Evolutionary conservation across 1,284 basidiomycete species (phyloP), one percentile per base, ranked within the genome.

Genomic region (Porodaedalea pini): DNA sequence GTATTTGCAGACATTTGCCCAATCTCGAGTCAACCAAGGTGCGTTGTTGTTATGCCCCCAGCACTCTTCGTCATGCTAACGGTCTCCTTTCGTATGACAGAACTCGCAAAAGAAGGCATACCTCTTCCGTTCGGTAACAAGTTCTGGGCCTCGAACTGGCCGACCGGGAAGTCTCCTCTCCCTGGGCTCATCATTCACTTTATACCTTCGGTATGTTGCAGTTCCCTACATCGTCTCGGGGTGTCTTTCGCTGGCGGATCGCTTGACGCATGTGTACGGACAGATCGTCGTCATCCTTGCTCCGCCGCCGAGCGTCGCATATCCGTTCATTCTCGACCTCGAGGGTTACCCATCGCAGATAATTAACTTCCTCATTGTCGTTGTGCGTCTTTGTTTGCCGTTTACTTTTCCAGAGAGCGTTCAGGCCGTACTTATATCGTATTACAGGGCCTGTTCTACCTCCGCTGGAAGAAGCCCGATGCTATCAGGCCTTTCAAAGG

Each of bases 301-400:
- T 1, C 78, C 78, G 0, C 78, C 79, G 0, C 71, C 73, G 5
- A 59, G 64, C 1, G 69, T 79, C 1, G 79, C 69, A 0, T 83
- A 80, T 60, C 76, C 78, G 0, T 80, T 82, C 56, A 81, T 83
- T 53, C 68, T 85, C 1, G 79, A 85, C 56, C 69, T 85, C 2
- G 73, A 81, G 62, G 79, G 79, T 4, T 85, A 85, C 62, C 83
- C 83, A 7, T 49, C 34, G 39, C 80, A 83, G 57, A 80, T 83
- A 41, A 77, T 84, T 63, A 79, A 81, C 65, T 66, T 83, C 2
- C 79, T 81, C 60, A 75, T 85, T 54, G 75, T 83, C 39, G 45
- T 78, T 17, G 81, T 80, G 60, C 37, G 73, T 62, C 4, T 21
- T 13, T 15, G 31, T n/a, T 27, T n/a, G 17, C 3, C 37, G 58